Percentiles rank a stretch among this genome's conserved stretches.
These are phyloP conservation scores for Chlorella sp. DNA, from an alignment of 139 green algal genomes.

Conservation along the genomic window DNA sequence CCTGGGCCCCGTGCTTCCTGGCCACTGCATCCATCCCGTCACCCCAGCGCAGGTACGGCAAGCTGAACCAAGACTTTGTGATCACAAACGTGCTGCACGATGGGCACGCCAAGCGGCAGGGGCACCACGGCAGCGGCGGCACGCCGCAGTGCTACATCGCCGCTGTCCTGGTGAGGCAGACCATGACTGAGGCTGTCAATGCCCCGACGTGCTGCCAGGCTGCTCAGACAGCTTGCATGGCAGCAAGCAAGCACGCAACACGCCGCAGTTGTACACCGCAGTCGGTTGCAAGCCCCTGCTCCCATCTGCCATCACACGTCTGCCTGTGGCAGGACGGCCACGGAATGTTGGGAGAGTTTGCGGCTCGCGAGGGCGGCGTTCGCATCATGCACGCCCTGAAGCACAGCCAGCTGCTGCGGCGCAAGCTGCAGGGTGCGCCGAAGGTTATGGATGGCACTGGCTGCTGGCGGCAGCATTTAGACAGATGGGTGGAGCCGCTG, in stretches of 20 bases:
- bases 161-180: conserved; percentile 31
- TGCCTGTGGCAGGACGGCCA: conserved; percentile 39
- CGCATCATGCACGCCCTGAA: conserved; percentile 39
- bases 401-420: not conserved
- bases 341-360: conserved; percentile 58
- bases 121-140: not conserved
- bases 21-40: too few relatives aligned
- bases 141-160: conserved; percentile 5
- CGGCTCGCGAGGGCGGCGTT: conserved; percentile 28
- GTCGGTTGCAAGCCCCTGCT: not conserved
- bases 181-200: too few relatives aligned
- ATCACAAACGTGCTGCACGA: not conserved
- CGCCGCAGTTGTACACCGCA: too few relatives aligned
- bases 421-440: conserved; percentile 1
- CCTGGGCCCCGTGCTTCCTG: not conserved
- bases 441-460: too few relatives aligned
- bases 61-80: conserved; percentile 61
- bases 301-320: not conserved
- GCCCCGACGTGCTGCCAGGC: too few relatives aligned
- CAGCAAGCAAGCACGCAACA: not conserved
- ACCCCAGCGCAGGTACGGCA: conserved; percentile 44
- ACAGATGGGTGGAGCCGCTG: too few relatives aligned
- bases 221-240: not conserved
- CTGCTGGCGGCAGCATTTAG: too few relatives aligned
- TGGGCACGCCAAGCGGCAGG: conserved; percentile 3